phyloP scores from a whole-genome alignment of 2,329 filamentous ascomycete species.

The Didymella keratinophila region DNA sequence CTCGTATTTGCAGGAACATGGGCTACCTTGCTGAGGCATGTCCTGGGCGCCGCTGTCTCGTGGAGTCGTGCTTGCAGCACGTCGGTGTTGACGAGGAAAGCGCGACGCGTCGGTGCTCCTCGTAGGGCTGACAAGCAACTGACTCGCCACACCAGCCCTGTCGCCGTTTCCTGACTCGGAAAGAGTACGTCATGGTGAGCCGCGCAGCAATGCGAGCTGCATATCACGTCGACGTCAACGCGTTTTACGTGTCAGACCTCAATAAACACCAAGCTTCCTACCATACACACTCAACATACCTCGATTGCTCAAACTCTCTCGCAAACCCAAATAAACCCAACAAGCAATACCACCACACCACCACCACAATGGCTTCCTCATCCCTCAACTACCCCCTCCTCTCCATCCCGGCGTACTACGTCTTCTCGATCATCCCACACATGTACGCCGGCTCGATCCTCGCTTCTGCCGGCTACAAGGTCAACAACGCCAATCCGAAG shows the following conservation, averaged over 20 bases:
- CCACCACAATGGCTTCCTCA: conserved; percentile 26
- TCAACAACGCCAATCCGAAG: conserved; percentile 40
- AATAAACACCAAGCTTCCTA: background rate
- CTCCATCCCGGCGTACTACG: conserved; percentile 39
- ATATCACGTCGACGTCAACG: background rate
- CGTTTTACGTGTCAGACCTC: background rate
- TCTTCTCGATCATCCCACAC: conserved; percentile 35
- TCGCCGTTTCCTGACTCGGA: background rate
- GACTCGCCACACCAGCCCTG: conserved; percentile 1
- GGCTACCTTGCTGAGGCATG: background rate
- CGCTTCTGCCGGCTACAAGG: conserved; percentile 27
- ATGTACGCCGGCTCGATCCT: conserved; percentile 30
- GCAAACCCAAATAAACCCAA: background rate
- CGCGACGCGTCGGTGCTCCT: background rate
- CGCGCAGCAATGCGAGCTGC: background rate
- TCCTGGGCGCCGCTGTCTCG: background rate
- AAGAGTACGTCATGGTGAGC: conserved; percentile 10
- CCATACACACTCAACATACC: background rate
- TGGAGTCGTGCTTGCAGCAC: background rate
- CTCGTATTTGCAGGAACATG: background rate
- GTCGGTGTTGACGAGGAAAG: background rate
- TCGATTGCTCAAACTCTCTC: too few relatives aligned
- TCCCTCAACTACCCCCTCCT: conserved; percentile 38
- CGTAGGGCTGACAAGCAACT: background rate
- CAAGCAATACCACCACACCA: background rate